Conservation (phyloP, 2,329 filamentous ascomycete genomes). For the Dactylonectria macrodidyma region DNA sequence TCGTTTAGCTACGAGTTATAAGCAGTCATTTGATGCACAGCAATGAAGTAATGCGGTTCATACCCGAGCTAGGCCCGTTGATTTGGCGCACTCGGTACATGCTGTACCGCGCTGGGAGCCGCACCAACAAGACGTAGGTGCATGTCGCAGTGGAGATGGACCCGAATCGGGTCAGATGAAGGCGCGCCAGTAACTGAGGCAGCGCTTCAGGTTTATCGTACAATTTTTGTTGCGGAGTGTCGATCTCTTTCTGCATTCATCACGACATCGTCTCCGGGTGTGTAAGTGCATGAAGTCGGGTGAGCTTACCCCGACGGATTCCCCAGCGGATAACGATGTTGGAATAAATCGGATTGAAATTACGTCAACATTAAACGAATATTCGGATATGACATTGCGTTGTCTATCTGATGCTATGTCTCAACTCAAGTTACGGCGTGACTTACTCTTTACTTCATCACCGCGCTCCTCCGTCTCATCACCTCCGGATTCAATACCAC, state of each 20-base stretch:
- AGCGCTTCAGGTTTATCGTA: background rate
- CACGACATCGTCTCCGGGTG: background rate
- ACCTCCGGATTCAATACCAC: constrained; percentile 8
- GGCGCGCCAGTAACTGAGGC: background rate
- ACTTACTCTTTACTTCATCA: background rate
- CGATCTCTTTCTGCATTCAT: background rate
- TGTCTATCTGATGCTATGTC: too few species aligned
- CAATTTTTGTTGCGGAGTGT: background rate
- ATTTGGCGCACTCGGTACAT: too few species aligned
- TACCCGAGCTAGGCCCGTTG: too few species aligned
- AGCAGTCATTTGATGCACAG: too few species aligned
- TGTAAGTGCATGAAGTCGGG: background rate
- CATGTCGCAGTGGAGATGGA: background rate
- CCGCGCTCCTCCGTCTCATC: constrained; percentile 8
- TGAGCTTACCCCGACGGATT: background rate
- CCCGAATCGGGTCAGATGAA: background rate
- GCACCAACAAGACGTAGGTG: background rate
- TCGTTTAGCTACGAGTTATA: too few species aligned
- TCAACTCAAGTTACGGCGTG: too few species aligned
- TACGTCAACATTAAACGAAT: too few species aligned
- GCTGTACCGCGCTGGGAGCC: too few species aligned
- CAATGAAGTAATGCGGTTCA: too few species aligned
- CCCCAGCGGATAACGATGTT: too few species aligned
- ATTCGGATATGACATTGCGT: too few species aligned
- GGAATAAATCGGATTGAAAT: too few species aligned